A percentile compares a stretch with the other conserved stretches of the same genome.
phyloP scores from a whole-genome alignment of 768 basidiomycete genomes.

The Boletus eberwhitei region DNA sequence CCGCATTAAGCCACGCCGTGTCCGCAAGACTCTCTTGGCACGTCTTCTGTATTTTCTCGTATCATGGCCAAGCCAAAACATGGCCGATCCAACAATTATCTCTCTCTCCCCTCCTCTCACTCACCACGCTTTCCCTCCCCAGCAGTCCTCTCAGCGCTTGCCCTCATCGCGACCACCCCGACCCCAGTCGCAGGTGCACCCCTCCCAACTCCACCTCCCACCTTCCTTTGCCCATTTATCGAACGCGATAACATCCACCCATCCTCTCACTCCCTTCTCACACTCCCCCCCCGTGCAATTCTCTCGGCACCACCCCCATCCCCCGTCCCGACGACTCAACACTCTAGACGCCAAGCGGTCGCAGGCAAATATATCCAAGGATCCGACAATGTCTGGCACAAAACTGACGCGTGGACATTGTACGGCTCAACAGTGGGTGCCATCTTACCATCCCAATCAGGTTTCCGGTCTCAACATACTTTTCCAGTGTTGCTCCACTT shows the following conservation, averaged over 20 bases:
- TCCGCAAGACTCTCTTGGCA: constrained; percentile 36
- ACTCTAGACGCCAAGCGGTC: constrained; percentile 24
- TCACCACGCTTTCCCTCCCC: constrained; percentile 42
- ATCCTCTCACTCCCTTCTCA: neutral
- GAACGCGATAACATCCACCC: constrained; percentile 14
- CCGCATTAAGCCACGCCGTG: constrained; percentile 32
- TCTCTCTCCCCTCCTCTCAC: constrained; percentile 1
- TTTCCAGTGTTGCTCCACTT: constrained; percentile 18
- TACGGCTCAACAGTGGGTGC: constrained; percentile 68
- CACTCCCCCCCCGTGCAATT: neutral
- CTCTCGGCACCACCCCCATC: constrained; percentile 9
- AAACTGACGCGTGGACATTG: constrained; percentile 51
- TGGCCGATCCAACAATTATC: constrained; percentile 29
- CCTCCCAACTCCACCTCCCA: constrained; percentile 41
- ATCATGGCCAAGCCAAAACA: constrained; percentile 55
- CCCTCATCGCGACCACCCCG: constrained; percentile 50
- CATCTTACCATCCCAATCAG: neutral
- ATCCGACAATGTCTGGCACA: constrained; percentile 58
- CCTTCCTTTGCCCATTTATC: constrained; percentile 59
- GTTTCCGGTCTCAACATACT: neutral
- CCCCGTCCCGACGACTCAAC: neutral
- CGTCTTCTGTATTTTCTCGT: constrained; percentile 35
- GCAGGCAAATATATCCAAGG: constrained; percentile 54
- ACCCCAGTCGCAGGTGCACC: constrained; percentile 47
- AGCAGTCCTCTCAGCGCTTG: constrained; percentile 52